Percentiles rank a stretch among this genome's conserved stretches.
Evolutionary conservation across 2,329 filamentous ascomycete species (phyloP).

Genomic region (Fusarium drepaniforme): DNA sequence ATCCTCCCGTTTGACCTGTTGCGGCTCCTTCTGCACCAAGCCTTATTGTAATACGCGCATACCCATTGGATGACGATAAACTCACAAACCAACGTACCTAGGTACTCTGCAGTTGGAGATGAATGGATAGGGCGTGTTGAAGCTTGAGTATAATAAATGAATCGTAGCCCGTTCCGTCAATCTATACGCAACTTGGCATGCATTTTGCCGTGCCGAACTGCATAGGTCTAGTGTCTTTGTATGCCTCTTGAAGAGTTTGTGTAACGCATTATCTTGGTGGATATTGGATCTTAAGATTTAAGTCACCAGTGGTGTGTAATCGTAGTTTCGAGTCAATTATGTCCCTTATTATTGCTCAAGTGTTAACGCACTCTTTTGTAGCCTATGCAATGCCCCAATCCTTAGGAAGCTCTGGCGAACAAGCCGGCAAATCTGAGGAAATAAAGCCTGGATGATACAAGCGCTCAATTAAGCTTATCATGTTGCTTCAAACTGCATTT

Average conservation of each 20-base stretch:
- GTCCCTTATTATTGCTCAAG: neutral
- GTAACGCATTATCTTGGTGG: neutral
- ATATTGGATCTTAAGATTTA: neutral
- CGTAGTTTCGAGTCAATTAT: neutral
- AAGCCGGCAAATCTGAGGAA: neutral
- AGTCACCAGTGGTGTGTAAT: neutral
- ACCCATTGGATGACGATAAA: neutral
- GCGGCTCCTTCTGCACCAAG: neutral
- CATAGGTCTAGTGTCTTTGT: neutral
- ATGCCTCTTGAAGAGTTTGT: neutral
- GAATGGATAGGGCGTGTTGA: neutral
- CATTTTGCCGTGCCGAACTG: neutral
- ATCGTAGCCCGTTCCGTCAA: neutral
- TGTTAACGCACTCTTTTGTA: neutral
- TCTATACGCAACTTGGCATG: neutral
- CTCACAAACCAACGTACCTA: neutral
- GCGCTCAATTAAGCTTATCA: constrained; percentile 22
- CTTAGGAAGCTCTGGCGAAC: neutral
- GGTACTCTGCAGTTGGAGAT: neutral
- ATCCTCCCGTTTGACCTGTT: neutral
- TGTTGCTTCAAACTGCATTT: constrained; percentile 1
- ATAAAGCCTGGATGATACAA: constrained; percentile 14
- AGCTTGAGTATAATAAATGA: neutral
- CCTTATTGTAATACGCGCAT: neutral
- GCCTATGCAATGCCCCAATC: neutral